phyloP scores from a whole-genome alignment of 2,329 filamentous ascomycete genomes.

The Penicillium hordei region DNA sequence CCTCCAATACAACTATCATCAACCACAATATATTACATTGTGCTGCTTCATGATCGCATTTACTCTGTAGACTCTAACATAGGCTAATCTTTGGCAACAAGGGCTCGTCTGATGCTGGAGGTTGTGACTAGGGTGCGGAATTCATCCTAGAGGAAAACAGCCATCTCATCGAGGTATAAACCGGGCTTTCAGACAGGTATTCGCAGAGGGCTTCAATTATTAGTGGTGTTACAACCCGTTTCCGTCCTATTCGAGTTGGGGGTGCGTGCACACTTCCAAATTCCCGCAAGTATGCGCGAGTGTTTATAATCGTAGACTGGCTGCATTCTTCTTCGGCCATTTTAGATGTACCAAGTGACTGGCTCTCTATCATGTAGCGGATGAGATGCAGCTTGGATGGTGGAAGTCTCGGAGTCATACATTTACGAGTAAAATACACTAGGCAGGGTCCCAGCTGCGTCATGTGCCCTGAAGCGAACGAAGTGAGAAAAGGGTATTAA shows the following conservation, averaged over 20 bases:
- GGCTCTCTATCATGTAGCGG: not conserved
- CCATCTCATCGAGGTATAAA: not conserved
- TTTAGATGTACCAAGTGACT: not conserved
- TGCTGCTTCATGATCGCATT: no score
- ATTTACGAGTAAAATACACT: no score
- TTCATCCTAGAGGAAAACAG: not conserved
- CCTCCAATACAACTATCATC: no score
- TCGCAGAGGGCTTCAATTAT: not conserved
- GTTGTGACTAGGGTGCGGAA: slow-evolving; percentile 13
- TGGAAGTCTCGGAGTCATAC: not conserved
- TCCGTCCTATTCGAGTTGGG: not conserved
- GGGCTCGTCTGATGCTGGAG: slow-evolving; percentile 17
- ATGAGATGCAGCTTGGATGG: not conserved
- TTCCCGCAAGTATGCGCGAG: not conserved
- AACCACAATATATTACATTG: no score
- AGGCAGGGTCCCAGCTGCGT: no score
- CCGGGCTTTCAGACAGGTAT: not conserved
- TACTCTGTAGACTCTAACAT: no score
- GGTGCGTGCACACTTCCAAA: no score
- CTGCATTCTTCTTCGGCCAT: not conserved
- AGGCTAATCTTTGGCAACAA: slow-evolving; percentile 1
- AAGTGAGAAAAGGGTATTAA: no score
- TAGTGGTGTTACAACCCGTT: not conserved
- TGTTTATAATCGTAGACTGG: not conserved
- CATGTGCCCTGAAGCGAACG: no score